These are phyloP conservation scores for Aspergillus versicolor DNA, from an alignment of 2,329 filamentous ascomycete species.

Conservation along the genomic window DNA sequence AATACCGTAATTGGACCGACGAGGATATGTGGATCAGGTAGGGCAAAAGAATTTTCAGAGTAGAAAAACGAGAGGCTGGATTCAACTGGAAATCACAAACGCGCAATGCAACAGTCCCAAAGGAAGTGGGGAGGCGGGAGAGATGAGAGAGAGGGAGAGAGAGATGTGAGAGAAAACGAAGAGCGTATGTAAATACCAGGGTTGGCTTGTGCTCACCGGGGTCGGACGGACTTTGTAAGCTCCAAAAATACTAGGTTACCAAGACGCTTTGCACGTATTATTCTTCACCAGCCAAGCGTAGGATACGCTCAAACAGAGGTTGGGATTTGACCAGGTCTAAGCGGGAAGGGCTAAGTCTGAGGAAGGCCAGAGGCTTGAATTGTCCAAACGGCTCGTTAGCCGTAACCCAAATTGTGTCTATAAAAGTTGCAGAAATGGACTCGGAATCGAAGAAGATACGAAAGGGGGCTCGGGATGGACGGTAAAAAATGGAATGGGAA, in stretches of 20 bases:
- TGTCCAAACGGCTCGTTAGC: slow-evolving; percentile 16
- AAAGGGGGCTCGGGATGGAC: slow-evolving; percentile 7
- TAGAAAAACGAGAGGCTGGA: slow-evolving; percentile 5
- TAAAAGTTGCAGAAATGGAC: neutral
- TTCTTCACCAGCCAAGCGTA: slow-evolving; percentile 14
- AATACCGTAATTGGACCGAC: slow-evolving; percentile 3
- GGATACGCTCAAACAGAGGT: slow-evolving; percentile 12
- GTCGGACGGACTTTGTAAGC: slow-evolving; percentile 12
- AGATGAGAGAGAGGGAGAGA: neutral
- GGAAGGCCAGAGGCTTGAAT: slow-evolving; percentile 13
- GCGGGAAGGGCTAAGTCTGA: slow-evolving; percentile 5
- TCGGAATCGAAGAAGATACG: slow-evolving; percentile 1
- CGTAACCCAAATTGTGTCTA: slow-evolving; percentile 12
- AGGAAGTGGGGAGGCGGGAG: slow-evolving; percentile 6
- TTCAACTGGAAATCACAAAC: slow-evolving; percentile 10
- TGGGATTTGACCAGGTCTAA: slow-evolving; percentile 10
- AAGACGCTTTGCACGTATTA: neutral
- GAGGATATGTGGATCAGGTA: neutral
- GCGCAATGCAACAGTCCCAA: slow-evolving; percentile 7
- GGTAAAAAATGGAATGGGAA: slow-evolving; percentile 1
- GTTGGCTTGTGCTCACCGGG: slow-evolving; percentile 16
- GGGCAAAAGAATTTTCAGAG: neutral
- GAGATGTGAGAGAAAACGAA: slow-evolving; percentile 6
- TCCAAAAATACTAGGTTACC: slow-evolving; percentile 13
- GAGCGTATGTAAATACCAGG: slow-evolving; percentile 11